phyloP scores from a whole-genome alignment of 345 rosid genomes.

The Acer negundo region DNA sequence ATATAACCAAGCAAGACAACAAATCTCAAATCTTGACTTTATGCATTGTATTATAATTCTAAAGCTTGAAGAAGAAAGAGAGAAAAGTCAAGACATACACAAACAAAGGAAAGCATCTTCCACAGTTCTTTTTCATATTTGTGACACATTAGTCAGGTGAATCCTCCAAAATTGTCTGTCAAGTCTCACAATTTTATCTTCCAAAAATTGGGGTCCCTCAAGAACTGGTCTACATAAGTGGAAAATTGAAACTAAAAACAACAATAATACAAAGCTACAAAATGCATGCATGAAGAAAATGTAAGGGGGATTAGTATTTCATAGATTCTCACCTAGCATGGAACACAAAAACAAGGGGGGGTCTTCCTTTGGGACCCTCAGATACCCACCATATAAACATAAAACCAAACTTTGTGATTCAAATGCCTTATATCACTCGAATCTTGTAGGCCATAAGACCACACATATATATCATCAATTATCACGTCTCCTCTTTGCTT shows the following conservation, averaged over 20 bases:
- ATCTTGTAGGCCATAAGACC: conserved; percentile 17
- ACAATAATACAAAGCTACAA: background rate
- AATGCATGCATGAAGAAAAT: background rate
- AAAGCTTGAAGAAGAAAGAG: background rate
- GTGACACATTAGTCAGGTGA: background rate
- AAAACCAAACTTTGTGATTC: conserved; percentile 19
- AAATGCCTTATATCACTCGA: conserved; percentile 22
- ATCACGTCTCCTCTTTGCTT: background rate
- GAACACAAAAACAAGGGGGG: conserved; percentile 19
- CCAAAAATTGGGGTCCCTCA: background rate
- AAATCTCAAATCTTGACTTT: background rate
- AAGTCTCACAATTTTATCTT: background rate
- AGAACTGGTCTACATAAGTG: background rate
- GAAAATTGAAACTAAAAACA: background rate
- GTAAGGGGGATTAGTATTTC: background rate
- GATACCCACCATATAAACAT: conserved; percentile 15
- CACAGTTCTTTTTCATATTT: background rate
- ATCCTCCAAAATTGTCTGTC: background rate
- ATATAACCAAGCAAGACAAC: background rate
- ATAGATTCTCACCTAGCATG: background rate
- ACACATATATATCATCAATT: background rate
- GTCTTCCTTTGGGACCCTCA: conserved; percentile 19
- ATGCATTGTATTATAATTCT: background rate
- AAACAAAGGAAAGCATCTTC: background rate
- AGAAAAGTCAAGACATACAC: background rate